phyloP scores from a whole-genome alignment of 2,329 filamentous ascomycete genomes.

The Sporothrix luriei region DNA sequence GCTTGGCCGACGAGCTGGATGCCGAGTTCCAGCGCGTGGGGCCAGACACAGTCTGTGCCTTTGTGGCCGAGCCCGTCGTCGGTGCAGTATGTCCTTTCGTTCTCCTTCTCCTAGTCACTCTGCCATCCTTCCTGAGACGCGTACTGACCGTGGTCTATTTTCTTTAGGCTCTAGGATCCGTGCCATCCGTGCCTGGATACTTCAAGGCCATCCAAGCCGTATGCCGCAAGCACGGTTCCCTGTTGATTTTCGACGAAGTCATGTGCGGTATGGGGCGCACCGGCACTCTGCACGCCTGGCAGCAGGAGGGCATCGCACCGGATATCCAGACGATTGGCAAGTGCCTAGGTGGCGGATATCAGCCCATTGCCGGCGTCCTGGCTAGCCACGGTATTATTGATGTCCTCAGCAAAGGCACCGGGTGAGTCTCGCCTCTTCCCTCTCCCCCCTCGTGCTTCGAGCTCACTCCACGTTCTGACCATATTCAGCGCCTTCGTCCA shows the following conservation, averaged over 20 bases:
- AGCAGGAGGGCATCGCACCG: slow-evolving; percentile 60
- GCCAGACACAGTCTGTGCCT: slow-evolving; percentile 67
- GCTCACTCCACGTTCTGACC: slow-evolving; percentile 6
- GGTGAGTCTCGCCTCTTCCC: slow-evolving; percentile 38
- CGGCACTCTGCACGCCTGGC: slow-evolving; percentile 64
- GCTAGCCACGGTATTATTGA: slow-evolving; percentile 54
- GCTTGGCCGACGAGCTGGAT: slow-evolving; percentile 67
- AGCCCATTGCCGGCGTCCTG: slow-evolving; percentile 62
- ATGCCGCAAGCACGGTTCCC: slow-evolving; percentile 57
- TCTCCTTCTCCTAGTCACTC: slow-evolving; percentile 6
- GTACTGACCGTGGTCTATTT: background rate
- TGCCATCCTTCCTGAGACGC: background rate
- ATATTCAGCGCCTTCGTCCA: slow-evolving; percentile 55
- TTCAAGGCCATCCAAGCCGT: slow-evolving; percentile 51
- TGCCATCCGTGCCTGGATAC: slow-evolving; percentile 56
- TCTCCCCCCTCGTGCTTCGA: background rate
- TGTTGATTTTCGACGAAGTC: slow-evolving; percentile 63
- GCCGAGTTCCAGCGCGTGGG: slow-evolving; percentile 66
- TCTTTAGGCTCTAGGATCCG: slow-evolving; percentile 54
- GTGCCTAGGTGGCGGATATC: slow-evolving; percentile 63
- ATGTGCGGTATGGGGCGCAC: slow-evolving; percentile 70
- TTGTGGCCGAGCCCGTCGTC: slow-evolving; percentile 73
- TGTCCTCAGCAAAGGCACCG: slow-evolving; percentile 48
- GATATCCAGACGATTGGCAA: slow-evolving; percentile 68
- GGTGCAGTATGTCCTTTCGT: slow-evolving; percentile 59